Percentiles rank a stretch among this genome's conserved stretches.
Conservation (phyloP, 805 yeast species). For the Candida oleophila region DNA sequence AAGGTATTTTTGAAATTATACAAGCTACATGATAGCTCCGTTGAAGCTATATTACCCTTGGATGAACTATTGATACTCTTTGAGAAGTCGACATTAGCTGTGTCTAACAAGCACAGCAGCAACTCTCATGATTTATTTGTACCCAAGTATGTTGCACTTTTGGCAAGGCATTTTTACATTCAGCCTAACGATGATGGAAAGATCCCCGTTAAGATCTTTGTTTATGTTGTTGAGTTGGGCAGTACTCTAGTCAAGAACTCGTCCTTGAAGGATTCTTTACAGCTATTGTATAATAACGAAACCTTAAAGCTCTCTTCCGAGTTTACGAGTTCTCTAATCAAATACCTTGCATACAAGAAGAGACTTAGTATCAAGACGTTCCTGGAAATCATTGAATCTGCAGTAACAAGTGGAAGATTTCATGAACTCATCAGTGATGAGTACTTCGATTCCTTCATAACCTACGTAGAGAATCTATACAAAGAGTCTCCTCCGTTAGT, state of each 20-base stretch:
- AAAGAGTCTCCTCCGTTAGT: slow-evolving; percentile 24
- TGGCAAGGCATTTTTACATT: slow-evolving; percentile 17
- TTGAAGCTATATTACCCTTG: slow-evolving; percentile 5
- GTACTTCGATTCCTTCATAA: slow-evolving; percentile 19
- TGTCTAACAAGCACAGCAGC: background rate
- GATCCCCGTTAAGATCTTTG: slow-evolving; percentile 20
- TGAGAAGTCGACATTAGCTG: slow-evolving; percentile 14
- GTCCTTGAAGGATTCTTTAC: slow-evolving; percentile 6
- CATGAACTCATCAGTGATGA: slow-evolving; percentile 16
- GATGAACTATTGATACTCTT: slow-evolving; percentile 16
- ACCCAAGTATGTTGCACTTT: slow-evolving; percentile 28
- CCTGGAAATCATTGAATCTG: slow-evolving; percentile 11
- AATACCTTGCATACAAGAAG: slow-evolving; percentile 7
- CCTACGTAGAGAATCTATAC: slow-evolving; percentile 29
- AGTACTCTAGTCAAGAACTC: slow-evolving; percentile 7
- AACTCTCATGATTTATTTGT: slow-evolving; percentile 10
- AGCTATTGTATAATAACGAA: slow-evolving; percentile 9
- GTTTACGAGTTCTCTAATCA: slow-evolving; percentile 14
- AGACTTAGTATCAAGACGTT: slow-evolving; percentile 14
- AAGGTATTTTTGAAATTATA: slow-evolving; percentile 18
- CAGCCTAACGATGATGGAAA: slow-evolving; percentile 2
- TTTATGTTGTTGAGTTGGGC: slow-evolving; percentile 28
- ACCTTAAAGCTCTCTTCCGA: slow-evolving; percentile 11
- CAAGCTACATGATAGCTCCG: slow-evolving; percentile 11
- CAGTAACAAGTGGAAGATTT: slow-evolving; percentile 2